phyloP scores from a whole-genome alignment of 441 rosid species.

The Eutrema salsugineum region DNA sequence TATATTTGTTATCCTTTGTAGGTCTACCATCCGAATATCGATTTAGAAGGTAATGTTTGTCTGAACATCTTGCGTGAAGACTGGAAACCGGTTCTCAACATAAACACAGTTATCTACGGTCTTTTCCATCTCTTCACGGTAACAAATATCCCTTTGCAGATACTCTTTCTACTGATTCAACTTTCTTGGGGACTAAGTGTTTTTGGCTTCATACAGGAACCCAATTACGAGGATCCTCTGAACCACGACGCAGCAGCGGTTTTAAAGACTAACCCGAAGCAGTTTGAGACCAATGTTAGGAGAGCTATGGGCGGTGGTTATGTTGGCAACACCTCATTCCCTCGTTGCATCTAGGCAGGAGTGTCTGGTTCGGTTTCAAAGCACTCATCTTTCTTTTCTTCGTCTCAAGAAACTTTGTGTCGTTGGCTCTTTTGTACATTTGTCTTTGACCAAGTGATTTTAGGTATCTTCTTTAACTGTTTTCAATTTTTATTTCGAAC shows the following conservation, averaged over 20 bases:
- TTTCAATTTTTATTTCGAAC: neutral
- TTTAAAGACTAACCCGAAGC: constrained; percentile 73
- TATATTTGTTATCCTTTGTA: constrained; percentile 22
- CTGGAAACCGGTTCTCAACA: constrained; percentile 95
- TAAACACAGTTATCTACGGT: constrained; percentile 88
- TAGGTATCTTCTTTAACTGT: neutral
- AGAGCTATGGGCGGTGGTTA: constrained; percentile 84
- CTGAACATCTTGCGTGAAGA: constrained; percentile 87
- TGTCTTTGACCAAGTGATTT: neutral
- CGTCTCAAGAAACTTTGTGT: neutral
- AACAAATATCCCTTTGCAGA: constrained; percentile 9
- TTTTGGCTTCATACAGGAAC: constrained; percentile 50
- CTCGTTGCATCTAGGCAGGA: constrained; percentile 52
- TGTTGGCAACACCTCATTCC: constrained; percentile 66
- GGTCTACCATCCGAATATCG: constrained; percentile 95
- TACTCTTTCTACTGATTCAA: neutral
- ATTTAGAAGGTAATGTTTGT: constrained; percentile 95
- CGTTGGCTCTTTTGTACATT: constrained; percentile 13
- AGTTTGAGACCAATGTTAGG: constrained; percentile 68
- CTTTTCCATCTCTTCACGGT: constrained; percentile 92
- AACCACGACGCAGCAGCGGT: constrained; percentile 89
- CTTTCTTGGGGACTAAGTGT: neutral
- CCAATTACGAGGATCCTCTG: constrained; percentile 87
- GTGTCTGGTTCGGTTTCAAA: neutral
- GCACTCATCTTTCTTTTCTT: neutral